phyloP scores from a whole-genome alignment of 2,329 filamentous ascomycete genomes.

The Aaosphaeria pasadenensis region DNA sequence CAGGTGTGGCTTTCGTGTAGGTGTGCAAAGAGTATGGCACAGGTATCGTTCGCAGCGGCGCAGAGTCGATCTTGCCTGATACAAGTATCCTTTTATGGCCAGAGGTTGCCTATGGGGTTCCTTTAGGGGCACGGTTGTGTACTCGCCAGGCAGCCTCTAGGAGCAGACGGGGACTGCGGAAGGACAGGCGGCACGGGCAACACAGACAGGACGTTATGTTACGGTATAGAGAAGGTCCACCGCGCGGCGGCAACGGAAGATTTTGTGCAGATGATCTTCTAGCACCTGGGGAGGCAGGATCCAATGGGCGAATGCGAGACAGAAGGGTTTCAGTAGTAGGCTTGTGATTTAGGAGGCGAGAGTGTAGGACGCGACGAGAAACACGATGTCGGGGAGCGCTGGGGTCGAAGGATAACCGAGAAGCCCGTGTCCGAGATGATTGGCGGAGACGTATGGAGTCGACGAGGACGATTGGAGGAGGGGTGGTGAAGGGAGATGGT shows the following conservation, averaged over 20 bases:
- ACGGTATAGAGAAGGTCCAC: not conserved
- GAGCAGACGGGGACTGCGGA: too few species aligned
- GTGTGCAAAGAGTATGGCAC: conserved; percentile 10
- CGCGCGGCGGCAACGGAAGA: conserved; percentile 40
- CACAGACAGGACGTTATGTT: too few species aligned
- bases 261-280: conserved; percentile 54
- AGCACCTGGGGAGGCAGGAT: conserved; percentile 17
- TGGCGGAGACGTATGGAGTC: conserved; percentile 15
- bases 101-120: too few species aligned
- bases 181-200: too few species aligned
- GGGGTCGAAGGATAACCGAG: conserved; percentile 5
- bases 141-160: too few species aligned
- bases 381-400: conserved; percentile 10
- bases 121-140: too few species aligned
- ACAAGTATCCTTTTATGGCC: too few species aligned
- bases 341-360: too few species aligned
- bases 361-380: too few species aligned
- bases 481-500: conserved; percentile 1
- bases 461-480: conserved; percentile 2
- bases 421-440: conserved; percentile 23
- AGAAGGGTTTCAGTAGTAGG: conserved; percentile 22
- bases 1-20: conserved; percentile 13
- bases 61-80: too few species aligned
- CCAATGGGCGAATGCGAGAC: conserved; percentile 37
- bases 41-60: not conserved